Base-by-base conservation (phyloP, 2,329 filamentous ascomycete species). In the Aspergillus chevalieri region DNA sequence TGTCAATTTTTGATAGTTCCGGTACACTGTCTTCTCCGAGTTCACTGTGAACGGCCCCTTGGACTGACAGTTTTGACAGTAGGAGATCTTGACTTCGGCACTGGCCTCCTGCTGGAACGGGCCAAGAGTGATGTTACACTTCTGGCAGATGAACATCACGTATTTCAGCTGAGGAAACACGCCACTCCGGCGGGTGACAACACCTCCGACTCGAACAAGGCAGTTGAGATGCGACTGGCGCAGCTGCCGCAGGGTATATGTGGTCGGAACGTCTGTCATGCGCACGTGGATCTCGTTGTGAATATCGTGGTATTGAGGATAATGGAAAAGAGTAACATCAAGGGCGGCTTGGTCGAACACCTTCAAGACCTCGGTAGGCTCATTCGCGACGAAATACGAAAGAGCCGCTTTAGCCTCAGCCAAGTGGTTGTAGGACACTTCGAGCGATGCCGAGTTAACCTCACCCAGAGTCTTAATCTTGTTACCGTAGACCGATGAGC, bases 91-190 rank as follows among this genome's bases (percentile, higher is more conserved):
- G 65, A 98, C 91, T 70, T 98, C 93, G 41, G 91, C 85, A 54
- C 93, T 95, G 39, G 92, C 93, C 73, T 98, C 93, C 64, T 98
- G 93, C 65, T 95, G 92, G 76, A 96, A 98, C 15, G 93, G 93
- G 1, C 93, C 93, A 3, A 98, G 80, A 0, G 90, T 95, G 43
- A 88, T 81, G 53, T 89, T 88, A 63, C 93, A 98, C 73, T 96
- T 98, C 51, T 78, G 83, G 73, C 93, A 98, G 73, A 96, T 89
- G 65, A 98, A 97, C 73, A 96, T 95, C 74, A 98, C 89, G 69
- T 97, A 96, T 70, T 97, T 97, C 53, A 98, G 78, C 73, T 98
- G 93, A 3, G 93, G 93, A 68, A 98, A 98, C 44, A 98, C 94
- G 49, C 93, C 93, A 22, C 86, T 94, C 58, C 93, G 83, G 55